Conservation (phyloP, 1,284 basidiomycete genomes). For the Flammula alnicola region DNA sequence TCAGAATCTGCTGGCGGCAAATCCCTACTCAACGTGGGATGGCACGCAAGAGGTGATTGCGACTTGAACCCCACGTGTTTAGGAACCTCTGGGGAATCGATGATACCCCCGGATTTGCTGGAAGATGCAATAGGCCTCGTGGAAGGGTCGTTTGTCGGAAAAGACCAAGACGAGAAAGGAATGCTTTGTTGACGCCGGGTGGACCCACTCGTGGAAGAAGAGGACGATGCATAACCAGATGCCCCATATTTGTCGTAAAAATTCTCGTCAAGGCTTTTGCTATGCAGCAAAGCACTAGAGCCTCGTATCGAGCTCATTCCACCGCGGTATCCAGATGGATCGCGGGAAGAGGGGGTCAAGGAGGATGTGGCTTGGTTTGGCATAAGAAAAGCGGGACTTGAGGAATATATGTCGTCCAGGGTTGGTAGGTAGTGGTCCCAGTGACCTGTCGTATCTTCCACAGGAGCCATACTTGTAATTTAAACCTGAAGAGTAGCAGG, state of each 20-base stretch:
- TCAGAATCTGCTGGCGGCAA: constrained; percentile 6
- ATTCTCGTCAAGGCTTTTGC: neutral
- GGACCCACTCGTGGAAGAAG: neutral
- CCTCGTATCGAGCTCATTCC: neutral
- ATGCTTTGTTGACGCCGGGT: neutral
- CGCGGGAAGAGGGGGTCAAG: neutral
- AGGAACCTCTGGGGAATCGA: neutral
- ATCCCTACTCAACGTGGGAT: neutral
- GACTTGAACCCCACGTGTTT: neutral
- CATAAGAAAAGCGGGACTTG: neutral
- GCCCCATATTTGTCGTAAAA: constrained; percentile 11
- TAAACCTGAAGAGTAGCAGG: neutral
- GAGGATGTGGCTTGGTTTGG: neutral
- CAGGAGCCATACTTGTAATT: constrained; percentile 4
- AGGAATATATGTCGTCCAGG: constrained; percentile 3
- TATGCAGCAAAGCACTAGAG: constrained; percentile 1
- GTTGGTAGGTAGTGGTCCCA: constrained; percentile 3
- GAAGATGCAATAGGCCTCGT: neutral
- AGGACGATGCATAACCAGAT: constrained; percentile 13
- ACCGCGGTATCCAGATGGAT: neutral
- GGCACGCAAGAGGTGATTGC: neutral
- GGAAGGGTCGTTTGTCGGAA: neutral
- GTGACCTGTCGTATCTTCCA: constrained; percentile 7
- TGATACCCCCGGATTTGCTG: neutral
- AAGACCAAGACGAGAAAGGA: constrained; percentile 1